Evolutionary conservation across 371 early-diverging fungal species (phyloP), one percentile per base, ranked within the genome.

Genomic region (Nematocida major): DNA sequence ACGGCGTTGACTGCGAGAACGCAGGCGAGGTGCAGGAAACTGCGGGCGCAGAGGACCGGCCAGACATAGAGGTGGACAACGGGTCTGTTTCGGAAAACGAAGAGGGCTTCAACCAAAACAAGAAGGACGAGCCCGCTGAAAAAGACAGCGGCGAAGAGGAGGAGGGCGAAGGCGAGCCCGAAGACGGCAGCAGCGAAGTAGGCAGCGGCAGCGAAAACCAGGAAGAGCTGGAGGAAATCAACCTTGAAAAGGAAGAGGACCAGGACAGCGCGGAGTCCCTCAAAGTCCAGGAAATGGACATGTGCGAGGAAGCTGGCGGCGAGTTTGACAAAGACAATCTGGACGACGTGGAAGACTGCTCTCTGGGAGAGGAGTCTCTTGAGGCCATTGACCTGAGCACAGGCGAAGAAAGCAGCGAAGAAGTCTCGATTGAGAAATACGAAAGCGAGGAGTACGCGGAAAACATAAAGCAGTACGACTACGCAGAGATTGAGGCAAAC

Each of bases 281-380:
- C 42, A 66, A 81, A 51, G 76, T 81, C 40, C 82, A 82, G 38
- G 80, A 80, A 57, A 67, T 67, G 50, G 59, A 40, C 0, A 76
- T 48, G 65, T 73, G 76, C 50, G 43, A 68, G 40, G 61, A 61
- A 30, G 65, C 38, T 51, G 79, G 59, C 26, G 62, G 36, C 1
- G 69, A 68, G 34, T 42, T 24, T 42, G 13, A 59, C 30, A 59
- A 66, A 13, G 40, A 78, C 13, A 67, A 54, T 40, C 38, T 48
- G 53, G 73, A 65, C 30, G 67, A 68, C 7, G 34, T 51, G 13
- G 80, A 82, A 24, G 77, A 80, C 49, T 79, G 48, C 43, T 67
- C 78, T 30, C 70, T 81, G 39, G 48, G 39, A 18, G 59, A 67
- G 47, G 45, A 79, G 34, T 77, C 80, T 51, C 47, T 66, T 30